phyloP scores from a whole-genome alignment of 2,329 filamentous ascomycete species.

The Passalora sequoiae region DNA sequence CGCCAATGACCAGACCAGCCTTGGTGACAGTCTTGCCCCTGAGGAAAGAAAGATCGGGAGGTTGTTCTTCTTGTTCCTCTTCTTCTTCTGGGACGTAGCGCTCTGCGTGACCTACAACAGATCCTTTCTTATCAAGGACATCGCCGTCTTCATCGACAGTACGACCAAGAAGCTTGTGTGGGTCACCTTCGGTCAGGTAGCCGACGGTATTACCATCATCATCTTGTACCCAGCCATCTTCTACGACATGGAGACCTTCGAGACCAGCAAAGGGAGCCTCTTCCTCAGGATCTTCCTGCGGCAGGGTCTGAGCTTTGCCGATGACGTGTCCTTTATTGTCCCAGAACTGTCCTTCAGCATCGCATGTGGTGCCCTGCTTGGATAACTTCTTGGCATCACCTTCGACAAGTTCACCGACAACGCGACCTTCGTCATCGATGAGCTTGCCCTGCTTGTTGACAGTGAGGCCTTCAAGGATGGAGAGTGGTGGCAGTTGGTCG shows the following conservation, averaged over 20 bases:
- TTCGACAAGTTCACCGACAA: conserved; percentile 48
- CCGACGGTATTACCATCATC: conserved; percentile 49
- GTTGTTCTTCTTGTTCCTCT: conserved; percentile 46
- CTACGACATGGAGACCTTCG: conserved; percentile 47
- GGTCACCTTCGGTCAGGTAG: conserved; percentile 46
- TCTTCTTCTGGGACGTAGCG: conserved; percentile 60
- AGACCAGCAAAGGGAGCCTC: conserved; percentile 48
- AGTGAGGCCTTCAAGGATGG: conserved; percentile 45
- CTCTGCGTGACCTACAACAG: conserved; percentile 49
- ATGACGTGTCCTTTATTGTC: conserved; percentile 51
- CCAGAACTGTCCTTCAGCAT: conserved; percentile 49
- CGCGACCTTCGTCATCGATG: conserved; percentile 42
- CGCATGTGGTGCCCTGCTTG: conserved; percentile 43
- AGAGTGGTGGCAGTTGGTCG: conserved; percentile 43
- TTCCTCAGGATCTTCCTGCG: conserved; percentile 44
- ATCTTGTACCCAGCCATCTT: conserved; percentile 47
- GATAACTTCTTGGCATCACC: conserved; percentile 51
- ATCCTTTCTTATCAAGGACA: conserved; percentile 51
- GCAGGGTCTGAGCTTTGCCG: conserved; percentile 46
- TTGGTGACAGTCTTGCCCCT: conserved; percentile 48
- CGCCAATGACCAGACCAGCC: conserved; percentile 47
- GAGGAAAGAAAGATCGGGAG: conserved; percentile 43
- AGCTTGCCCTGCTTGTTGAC: conserved; percentile 51
- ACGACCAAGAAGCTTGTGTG: conserved; percentile 49
- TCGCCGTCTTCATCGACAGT: conserved; percentile 50